phyloP scores from a whole-genome alignment of 495 filamentous ascomycete genomes.

The Trichoderma parareesei region DNA sequence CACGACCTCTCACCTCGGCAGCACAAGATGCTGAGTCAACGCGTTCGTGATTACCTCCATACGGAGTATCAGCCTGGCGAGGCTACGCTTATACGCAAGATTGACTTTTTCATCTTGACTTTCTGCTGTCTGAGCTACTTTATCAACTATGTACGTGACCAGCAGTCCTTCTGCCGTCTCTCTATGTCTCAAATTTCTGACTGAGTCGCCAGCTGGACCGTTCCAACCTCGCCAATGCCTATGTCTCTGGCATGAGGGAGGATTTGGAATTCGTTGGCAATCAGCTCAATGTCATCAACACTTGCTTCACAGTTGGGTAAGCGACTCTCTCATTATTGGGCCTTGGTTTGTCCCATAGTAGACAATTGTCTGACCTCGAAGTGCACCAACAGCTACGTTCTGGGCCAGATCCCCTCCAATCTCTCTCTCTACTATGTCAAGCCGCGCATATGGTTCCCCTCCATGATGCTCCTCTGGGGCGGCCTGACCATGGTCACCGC shows the following conservation, averaged over 20 bases:
- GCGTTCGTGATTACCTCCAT: slow-evolving; percentile 26
- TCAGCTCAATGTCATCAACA: slow-evolving; percentile 53
- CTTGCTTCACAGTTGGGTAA: slow-evolving; percentile 34
- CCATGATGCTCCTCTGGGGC: slow-evolving; percentile 55
- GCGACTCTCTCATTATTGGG: not conserved
- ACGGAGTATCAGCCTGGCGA: slow-evolving; percentile 33
- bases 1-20: not conserved
- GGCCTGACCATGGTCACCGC: slow-evolving; percentile 43
- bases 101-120: slow-evolving; percentile 57
- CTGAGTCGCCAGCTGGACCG: slow-evolving; percentile 37
- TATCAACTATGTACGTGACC: not conserved
- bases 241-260: slow-evolving; percentile 59
- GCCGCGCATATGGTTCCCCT: slow-evolving; percentile 50
- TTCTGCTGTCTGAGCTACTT: slow-evolving; percentile 4
- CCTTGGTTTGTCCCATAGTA: not conserved
- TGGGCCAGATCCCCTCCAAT: slow-evolving; percentile 55
- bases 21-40: not conserved
- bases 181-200: no score
- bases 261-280: slow-evolving; percentile 49
- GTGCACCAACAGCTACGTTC: slow-evolving; percentile 27
- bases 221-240: slow-evolving; percentile 53
- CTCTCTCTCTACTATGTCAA: slow-evolving; percentile 50
- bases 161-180: no score
- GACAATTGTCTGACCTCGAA: not conserved
- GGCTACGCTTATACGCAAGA: slow-evolving; percentile 42